Evolutionary conservation across 805 yeast genomes (phyloP).

Genomic region (Yarrowia bubula): DNA sequence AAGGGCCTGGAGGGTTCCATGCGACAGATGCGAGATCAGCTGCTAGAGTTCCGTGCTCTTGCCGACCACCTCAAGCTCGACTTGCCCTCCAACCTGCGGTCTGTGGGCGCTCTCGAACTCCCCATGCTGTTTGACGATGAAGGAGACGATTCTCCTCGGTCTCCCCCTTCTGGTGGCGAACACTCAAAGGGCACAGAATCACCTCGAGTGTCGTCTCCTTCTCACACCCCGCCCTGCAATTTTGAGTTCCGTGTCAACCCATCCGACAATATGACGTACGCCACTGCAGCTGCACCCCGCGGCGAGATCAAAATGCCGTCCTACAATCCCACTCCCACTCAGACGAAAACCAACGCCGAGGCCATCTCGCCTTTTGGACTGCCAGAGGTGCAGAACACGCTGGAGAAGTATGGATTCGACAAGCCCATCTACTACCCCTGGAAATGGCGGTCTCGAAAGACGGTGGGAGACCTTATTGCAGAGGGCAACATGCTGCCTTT

Average conservation of each 20-base stretch:
- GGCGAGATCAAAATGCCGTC: constrained; percentile 13
- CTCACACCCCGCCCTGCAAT: neutral
- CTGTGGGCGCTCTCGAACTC: neutral
- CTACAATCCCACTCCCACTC: neutral
- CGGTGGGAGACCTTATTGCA: constrained; percentile 14
- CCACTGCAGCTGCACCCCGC: neutral
- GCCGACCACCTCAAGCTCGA: constrained; percentile 10
- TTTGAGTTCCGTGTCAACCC: constrained; percentile 19
- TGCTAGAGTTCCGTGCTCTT: constrained; percentile 26
- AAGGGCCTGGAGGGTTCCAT: constrained; percentile 30
- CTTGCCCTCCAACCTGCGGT: neutral
- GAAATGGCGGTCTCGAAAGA: constrained; percentile 8
- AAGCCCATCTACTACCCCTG: constrained; percentile 29
- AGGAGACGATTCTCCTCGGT: neutral
- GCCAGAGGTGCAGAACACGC: neutral
- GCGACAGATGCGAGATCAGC: constrained; percentile 26
- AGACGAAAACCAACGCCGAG: constrained; percentile 15
- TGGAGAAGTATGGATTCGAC: constrained; percentile 2
- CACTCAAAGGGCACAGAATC: neutral
- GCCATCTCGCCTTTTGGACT: neutral
- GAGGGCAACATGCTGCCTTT: constrained; percentile 18
- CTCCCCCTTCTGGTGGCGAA: neutral
- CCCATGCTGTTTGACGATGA: constrained; percentile 20
- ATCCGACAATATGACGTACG: constrained; percentile 16
- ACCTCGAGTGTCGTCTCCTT: neutral